Base-by-base conservation (phyloP, 768 basidiomycete species). In the Gymnopilus junonius region DNA sequence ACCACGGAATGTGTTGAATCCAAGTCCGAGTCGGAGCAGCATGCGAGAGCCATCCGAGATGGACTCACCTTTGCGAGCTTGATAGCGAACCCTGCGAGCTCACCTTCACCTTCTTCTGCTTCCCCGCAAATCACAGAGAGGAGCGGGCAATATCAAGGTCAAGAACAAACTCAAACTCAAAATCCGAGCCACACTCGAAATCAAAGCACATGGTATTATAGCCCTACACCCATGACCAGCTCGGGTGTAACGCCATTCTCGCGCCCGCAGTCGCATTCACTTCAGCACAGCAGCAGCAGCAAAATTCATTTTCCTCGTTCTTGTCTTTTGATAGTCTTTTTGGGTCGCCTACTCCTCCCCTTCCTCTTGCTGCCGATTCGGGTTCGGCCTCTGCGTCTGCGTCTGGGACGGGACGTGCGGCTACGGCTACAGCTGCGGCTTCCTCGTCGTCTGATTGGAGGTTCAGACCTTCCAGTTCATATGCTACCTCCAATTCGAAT, bases 261-360 rank as follows among this genome's bases (percentile, higher is more conserved):
- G 40, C n/a, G n/a, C n/a, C n/a, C n/a, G n/a, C n/a, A n/a, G n/a
- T n/a, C n/a, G n/a, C n/a, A n/a, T n/a, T n/a, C n/a, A n/a, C n/a
- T n/a, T n/a, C n/a, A n/a, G n/a, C n/a, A n/a, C n/a, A n/a, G n/a
- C n/a, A n/a, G n/a, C n/a, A n/a, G n/a, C n/a, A n/a, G n/a, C 48
- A 32, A 15, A 20, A 10, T 8, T 51, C 29, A 10, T 31, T 51
- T n/a, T 4, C 48, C 0, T 51, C 48, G 14, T 51, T 51, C 48
- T 51, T 51, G 48, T 51, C 48, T 12, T 11, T 51, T 29, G 48
- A 51, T 32, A 32, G 48, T 51, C 48, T 51, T 51, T 51, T 51
- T 51, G 48, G 48, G 12, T 29, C 29, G 6, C 48, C 48, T 32
- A 31, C 29, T 14, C 45, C 45, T 25, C 45, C 45, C 7, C 48